These are phyloP conservation scores for Amanita jacksonii DNA, from an alignment of 768 basidiomycete species.

Conservation along the genomic window DNA sequence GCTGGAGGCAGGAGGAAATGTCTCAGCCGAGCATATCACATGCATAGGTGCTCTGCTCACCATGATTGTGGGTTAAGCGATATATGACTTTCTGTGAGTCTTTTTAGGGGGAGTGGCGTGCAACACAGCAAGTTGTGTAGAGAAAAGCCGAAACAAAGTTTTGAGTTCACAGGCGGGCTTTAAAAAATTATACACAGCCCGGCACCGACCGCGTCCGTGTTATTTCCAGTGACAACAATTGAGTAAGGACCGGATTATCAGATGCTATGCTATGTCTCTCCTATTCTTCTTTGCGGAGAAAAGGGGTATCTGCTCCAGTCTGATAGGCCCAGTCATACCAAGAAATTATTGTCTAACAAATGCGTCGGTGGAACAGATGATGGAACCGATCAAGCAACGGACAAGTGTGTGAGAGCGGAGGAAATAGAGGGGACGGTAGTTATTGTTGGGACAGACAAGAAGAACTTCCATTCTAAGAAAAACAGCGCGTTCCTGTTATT, in stretches of 20 bases:
- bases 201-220: constrained; percentile 16
- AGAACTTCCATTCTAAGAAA: neutral
- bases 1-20: constrained; percentile 31
- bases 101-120: constrained; percentile 24
- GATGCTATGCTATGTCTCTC: neutral
- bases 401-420: constrained; percentile 6
- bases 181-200: constrained; percentile 18
- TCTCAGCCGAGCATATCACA: neutral
- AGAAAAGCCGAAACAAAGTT: constrained; percentile 25
- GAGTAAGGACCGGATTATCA: neutral
- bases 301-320: neutral
- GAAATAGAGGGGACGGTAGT: constrained; percentile 1
- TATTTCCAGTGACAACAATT: neutral
- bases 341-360: neutral
- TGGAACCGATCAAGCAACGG: neutral
- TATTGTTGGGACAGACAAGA: constrained; percentile 1
- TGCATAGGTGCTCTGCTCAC: constrained; percentile 15
- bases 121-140: constrained; percentile 28
- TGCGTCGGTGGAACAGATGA: neutral
- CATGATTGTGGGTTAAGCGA: constrained; percentile 23
- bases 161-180: constrained; percentile 23
- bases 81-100: constrained; percentile 14
- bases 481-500: neutral
- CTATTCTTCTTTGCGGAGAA: neutral
- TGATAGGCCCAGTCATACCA: neutral